These are phyloP conservation scores for Pyrenochaeta sp. DNA, from an alignment of 2,329 filamentous ascomycete species.

Conservation along the genomic window DNA sequence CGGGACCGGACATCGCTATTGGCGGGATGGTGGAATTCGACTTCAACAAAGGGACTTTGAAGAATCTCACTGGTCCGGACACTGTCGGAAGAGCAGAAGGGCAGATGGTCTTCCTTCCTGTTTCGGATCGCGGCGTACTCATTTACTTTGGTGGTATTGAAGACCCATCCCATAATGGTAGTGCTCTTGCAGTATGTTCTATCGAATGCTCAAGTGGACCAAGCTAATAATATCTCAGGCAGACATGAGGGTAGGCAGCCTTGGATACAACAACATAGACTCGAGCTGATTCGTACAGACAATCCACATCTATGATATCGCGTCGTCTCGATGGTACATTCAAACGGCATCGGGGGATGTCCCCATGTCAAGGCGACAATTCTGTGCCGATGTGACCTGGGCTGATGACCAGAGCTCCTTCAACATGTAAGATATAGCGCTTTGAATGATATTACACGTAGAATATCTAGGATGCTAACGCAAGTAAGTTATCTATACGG, in stretches of 20 bases:
- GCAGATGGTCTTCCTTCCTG: constrained; percentile 66
- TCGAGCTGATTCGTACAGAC: constrained; percentile 41
- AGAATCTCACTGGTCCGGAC: constrained; percentile 63
- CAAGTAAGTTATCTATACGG: constrained; percentile 66
- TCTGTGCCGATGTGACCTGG: constrained; percentile 69
- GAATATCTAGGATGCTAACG: constrained; percentile 1
- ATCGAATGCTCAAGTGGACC: constrained; percentile 5
- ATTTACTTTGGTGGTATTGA: constrained; percentile 69
- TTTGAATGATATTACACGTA: background rate
- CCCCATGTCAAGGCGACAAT: constrained; percentile 62
- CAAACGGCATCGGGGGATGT: constrained; percentile 64
- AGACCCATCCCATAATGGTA: constrained; percentile 58
- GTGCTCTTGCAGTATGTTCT: constrained; percentile 41
- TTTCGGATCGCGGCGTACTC: constrained; percentile 66
- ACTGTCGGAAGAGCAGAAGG: constrained; percentile 65
- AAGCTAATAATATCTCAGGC: constrained; percentile 23
- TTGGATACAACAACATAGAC: background rate
- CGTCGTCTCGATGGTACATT: constrained; percentile 66
- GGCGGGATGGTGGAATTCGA: constrained; percentile 64
- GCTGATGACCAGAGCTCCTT: constrained; percentile 67
- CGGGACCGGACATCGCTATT: constrained; percentile 56
- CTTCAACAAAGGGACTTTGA: constrained; percentile 61
- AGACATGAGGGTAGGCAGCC: constrained; percentile 44
- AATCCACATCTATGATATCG: constrained; percentile 68
- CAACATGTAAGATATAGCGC: constrained; percentile 62